Conservation (phyloP, 2,329 filamentous ascomycete genomes). For the Balansia obtecta region DNA sequence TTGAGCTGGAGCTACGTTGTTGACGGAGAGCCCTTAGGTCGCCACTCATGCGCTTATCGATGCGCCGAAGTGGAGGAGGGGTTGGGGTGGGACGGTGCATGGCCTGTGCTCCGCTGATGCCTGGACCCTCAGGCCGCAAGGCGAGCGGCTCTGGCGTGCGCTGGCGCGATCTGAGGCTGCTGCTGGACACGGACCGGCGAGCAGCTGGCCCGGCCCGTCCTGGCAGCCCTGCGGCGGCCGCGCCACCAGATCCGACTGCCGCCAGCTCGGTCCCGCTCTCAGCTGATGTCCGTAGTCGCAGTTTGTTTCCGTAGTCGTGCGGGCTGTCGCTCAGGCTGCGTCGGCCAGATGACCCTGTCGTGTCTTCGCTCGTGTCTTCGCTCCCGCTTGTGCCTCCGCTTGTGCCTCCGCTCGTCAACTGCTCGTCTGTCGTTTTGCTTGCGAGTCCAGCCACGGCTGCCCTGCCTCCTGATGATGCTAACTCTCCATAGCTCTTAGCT, state of each 20-base stretch:
- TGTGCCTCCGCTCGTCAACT: too few relatives aligned
- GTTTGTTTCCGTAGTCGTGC: background rate
- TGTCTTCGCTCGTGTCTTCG: background rate
- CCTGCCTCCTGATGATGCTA: constrained; percentile 7
- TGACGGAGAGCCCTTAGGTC: constrained; percentile 44
- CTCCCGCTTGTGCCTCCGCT: background rate
- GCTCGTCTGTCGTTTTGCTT: background rate
- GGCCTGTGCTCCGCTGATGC: constrained; percentile 27
- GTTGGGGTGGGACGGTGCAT: constrained; percentile 29
- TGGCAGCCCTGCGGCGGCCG: background rate
- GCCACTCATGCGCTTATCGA: constrained; percentile 56
- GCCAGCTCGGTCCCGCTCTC: background rate
- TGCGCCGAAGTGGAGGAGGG: constrained; percentile 60
- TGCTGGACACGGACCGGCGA: constrained; percentile 38
- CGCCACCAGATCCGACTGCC: too few relatives aligned
- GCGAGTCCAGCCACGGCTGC: background rate
- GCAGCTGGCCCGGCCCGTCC: constrained; percentile 12
- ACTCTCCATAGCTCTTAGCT: constrained; percentile 18
- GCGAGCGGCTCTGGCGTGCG: constrained; percentile 40
- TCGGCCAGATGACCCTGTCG: constrained; percentile 6
- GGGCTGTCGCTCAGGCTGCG: constrained; percentile 7
- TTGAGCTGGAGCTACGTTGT: constrained; percentile 17
- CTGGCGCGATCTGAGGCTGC: constrained; percentile 33
- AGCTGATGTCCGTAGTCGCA: constrained; percentile 1
- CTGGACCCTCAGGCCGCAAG: constrained; percentile 52